phyloP scores from a whole-genome alignment of 371 early-diverging fungal genomes.

The Paraphysoderma sedebokerense region DNA sequence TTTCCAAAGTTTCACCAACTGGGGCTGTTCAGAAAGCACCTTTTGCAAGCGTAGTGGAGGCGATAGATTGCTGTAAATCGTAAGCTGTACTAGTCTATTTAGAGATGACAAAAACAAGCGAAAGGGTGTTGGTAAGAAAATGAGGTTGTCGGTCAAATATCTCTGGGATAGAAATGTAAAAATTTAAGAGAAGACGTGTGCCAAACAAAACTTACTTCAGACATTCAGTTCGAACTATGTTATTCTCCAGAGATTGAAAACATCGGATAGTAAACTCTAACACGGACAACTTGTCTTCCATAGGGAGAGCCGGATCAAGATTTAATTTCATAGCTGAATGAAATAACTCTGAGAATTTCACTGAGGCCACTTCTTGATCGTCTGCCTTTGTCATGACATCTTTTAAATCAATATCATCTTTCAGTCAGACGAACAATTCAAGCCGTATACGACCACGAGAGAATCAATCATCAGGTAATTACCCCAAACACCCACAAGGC shows the following conservation, averaged over 20 bases:
- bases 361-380: no score
- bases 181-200: background rate
- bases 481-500: no score
- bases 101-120: background rate
- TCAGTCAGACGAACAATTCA: no score
- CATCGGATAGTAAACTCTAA: constrained; percentile 50
- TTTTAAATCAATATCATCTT: no score
- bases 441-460: no score
- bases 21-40: constrained; percentile 34
- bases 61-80: constrained; percentile 51
- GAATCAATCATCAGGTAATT: no score
- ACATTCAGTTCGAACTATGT: constrained; percentile 48
- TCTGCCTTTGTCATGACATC: no score
- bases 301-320: no score
- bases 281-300: no score
- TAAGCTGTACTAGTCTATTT: constrained; percentile 40
- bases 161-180: background rate
- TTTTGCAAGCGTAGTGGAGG: constrained; percentile 22
- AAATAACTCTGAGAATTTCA: no score
- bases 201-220: constrained; percentile 23
- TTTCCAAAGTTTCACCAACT: constrained; percentile 46
- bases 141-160: background rate
- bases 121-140: background rate
- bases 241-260: constrained; percentile 66
- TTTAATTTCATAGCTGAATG: no score